Evolutionary conservation across 495 filamentous ascomycete species (phyloP).

Genomic region (Hamigera avellanea): DNA sequence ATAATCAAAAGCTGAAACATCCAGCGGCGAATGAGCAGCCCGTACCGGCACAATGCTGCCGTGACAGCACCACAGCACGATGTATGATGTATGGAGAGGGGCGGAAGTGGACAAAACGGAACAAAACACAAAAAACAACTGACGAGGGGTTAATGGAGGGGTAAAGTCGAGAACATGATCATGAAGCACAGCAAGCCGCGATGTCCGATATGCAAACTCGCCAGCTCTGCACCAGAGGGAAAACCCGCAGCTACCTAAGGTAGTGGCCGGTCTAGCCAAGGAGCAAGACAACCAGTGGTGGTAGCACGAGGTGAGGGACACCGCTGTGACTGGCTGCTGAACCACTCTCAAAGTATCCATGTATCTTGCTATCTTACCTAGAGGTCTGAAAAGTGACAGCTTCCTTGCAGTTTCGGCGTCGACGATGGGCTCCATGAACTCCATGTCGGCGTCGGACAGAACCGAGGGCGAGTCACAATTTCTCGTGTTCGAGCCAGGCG

Average conservation of each 20-base stretch:
- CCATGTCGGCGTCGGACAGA: too few relatives aligned
- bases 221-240: constrained; percentile 8
- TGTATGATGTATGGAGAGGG: neutral
- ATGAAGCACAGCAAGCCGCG: too few relatives aligned
- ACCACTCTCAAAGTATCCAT: too few relatives aligned
- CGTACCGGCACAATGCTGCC: too few relatives aligned
- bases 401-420: constrained; percentile 36
- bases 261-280: too few relatives aligned
- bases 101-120: neutral
- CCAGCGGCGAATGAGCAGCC: too few relatives aligned
- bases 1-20: too few relatives aligned
- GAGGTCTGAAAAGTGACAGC: constrained; percentile 36
- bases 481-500: too few relatives aligned
- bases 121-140: too few relatives aligned
- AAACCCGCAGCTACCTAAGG: constrained; percentile 3
- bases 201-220: too few relatives aligned
- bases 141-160: constrained; percentile 2
- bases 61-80: neutral
- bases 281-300: constrained; percentile 21
- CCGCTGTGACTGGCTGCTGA: constrained; percentile 27
- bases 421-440: constrained; percentile 21
- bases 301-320: constrained; percentile 26
- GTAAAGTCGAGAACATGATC: too few relatives aligned
- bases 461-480: too few relatives aligned
- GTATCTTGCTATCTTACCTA: constrained; percentile 25